Percentiles rank a stretch among this genome's conserved stretches.
Conservation (phyloP, 139 green algal genomes). For the Chlorella sp. region DNA sequence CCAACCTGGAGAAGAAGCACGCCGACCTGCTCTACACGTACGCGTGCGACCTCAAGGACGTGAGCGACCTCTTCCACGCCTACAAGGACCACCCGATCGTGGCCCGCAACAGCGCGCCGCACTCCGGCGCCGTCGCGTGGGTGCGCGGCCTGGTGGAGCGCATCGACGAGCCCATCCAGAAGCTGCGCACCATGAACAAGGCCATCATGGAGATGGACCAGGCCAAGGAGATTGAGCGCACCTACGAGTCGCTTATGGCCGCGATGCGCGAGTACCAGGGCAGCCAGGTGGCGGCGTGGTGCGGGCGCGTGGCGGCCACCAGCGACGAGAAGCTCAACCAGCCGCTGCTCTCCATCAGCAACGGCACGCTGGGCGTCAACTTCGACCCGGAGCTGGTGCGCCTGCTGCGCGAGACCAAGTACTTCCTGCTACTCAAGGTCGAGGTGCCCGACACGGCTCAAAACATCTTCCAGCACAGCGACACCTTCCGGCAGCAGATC, state of each 20-base stretch:
- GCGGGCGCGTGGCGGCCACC: conserved; percentile 44
- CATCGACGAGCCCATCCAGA: conserved; percentile 74
- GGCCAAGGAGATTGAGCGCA: conserved; percentile 45
- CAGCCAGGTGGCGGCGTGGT: conserved; percentile 56
- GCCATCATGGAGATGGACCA: conserved; percentile 56
- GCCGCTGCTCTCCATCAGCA: conserved; percentile 53
- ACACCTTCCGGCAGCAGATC: conserved; percentile 74
- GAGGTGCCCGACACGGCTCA: conserved; percentile 30
- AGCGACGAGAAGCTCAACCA: conserved; percentile 77
- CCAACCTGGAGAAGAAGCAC: conserved; percentile 73
- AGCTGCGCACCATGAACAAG: conserved; percentile 53
- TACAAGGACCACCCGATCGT: conserved; percentile 37
- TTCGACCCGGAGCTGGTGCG: conserved; percentile 83
- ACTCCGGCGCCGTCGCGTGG: conserved; percentile 76
- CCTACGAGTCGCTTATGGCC: conserved; percentile 51
- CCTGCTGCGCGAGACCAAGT: conserved; percentile 83
- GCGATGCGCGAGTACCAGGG: conserved; percentile 61
- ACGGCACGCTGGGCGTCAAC: conserved; percentile 61
- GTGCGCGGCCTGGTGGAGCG: conserved; percentile 69
- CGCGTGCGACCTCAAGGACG: conserved; percentile 54
- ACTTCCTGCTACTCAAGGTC: conserved; percentile 75
- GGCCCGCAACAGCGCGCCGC: conserved; percentile 41
- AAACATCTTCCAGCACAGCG: conserved; percentile 48
- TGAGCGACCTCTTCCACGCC: conserved; percentile 57
- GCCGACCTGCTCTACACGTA: conserved; percentile 53